Conservation (phyloP, 495 filamentous ascomycete species). For the Talaromyces thailandensis region DNA sequence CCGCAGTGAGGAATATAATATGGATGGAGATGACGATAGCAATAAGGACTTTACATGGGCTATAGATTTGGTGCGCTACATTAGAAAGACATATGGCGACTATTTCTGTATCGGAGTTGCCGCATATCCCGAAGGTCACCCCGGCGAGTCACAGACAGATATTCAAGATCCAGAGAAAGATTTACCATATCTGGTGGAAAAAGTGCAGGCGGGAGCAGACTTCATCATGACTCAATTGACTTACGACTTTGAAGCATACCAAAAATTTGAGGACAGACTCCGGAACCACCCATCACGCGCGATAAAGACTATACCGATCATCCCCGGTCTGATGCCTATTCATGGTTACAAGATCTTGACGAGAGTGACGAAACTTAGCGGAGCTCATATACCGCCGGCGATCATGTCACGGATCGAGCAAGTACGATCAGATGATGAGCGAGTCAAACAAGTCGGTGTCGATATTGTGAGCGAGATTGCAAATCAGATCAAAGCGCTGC, state of each 20-base stretch:
- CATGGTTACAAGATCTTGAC: slow-evolving; percentile 95
- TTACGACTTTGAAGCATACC: slow-evolving; percentile 79
- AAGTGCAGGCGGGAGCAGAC: slow-evolving; percentile 84
- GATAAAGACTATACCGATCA: slow-evolving; percentile 83
- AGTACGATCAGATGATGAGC: slow-evolving; percentile 83
- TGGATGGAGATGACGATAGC: slow-evolving; percentile 50
- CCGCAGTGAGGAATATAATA: slow-evolving; percentile 77
- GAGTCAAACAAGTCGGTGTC: slow-evolving; percentile 59
- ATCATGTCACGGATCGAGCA: slow-evolving; percentile 66
- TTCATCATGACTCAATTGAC: slow-evolving; percentile 99
- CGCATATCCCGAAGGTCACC: slow-evolving; percentile 90
- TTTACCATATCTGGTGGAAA: slow-evolving; percentile 84
- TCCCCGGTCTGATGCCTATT: slow-evolving; percentile 94
- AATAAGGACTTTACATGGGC: slow-evolving; percentile 85
- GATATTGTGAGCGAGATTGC: slow-evolving; percentile 37
- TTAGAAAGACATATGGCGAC: slow-evolving; percentile 73
- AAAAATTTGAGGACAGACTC: slow-evolving; percentile 66
- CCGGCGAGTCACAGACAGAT: slow-evolving; percentile 76
- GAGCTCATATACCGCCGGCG: slow-evolving; percentile 65
- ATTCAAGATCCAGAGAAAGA: slow-evolving; percentile 73
- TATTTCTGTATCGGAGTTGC: slow-evolving; percentile 98
- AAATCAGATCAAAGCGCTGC: slow-evolving; percentile 51
- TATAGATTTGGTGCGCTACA: slow-evolving; percentile 84
- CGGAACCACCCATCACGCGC: slow-evolving; percentile 74
- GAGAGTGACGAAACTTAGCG: slow-evolving; percentile 89